A percentile compares a stretch with the other conserved stretches of the same genome.
These are phyloP conservation scores for Diospyros kaki DNA, from an alignment of 148 eudicot species.

Conservation along the genomic window DNA sequence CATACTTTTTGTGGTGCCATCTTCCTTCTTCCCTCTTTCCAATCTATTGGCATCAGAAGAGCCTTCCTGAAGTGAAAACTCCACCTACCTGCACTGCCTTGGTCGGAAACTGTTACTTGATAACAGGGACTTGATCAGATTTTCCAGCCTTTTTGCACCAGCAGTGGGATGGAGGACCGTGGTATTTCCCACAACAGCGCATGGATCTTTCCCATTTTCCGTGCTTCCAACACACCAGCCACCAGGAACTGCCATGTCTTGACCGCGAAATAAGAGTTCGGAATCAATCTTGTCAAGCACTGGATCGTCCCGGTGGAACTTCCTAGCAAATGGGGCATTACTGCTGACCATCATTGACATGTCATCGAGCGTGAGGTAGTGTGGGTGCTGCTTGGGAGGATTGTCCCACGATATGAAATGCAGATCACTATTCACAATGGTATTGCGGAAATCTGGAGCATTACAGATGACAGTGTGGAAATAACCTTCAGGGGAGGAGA, in stretches of 20 bases:
- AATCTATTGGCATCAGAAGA: background rate
- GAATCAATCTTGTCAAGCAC: conserved; percentile 46
- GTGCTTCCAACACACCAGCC: conserved; percentile 51
- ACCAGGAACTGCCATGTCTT: conserved; percentile 45
- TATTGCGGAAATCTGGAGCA: conserved; percentile 36
- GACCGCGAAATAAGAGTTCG: conserved; percentile 34
- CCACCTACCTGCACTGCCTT: conserved; percentile 31
- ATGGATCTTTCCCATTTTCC: conserved; percentile 45
- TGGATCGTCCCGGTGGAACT: conserved; percentile 45
- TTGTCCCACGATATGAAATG: conserved; percentile 8
- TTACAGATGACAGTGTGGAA: conserved; percentile 19
- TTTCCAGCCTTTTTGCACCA: conserved; percentile 47
- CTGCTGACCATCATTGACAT: conserved; percentile 39
- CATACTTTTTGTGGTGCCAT: background rate
- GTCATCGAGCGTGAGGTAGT: conserved; percentile 37
- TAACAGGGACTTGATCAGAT: conserved; percentile 30
- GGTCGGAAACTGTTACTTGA: conserved; percentile 33
- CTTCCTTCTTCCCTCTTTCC: background rate
- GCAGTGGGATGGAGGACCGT: conserved; percentile 35
- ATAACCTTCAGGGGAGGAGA: conserved; percentile 57
- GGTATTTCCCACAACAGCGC: conserved; percentile 36
- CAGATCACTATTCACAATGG: conserved; percentile 50
- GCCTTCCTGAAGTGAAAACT: background rate
- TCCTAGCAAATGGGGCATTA: conserved; percentile 52
- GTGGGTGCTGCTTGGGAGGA: conserved; percentile 16